phyloP scores from a whole-genome alignment of 208 protist genomes.

The Porcisia deanei region DNA sequence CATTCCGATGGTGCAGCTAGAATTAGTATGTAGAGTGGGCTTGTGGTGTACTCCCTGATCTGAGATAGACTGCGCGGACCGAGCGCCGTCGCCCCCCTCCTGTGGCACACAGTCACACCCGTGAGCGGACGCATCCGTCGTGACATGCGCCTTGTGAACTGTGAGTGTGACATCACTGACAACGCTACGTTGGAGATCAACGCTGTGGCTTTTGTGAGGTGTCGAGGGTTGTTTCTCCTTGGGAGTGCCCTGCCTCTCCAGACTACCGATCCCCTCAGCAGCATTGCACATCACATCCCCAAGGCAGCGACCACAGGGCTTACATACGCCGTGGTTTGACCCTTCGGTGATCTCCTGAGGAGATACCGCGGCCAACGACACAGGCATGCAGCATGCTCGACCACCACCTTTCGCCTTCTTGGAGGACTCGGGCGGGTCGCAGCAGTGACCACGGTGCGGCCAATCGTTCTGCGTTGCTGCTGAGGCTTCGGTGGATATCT shows the following conservation, averaged over 20 bases:
- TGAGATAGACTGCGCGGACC: background rate
- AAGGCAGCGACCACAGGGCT: background rate
- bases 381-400: background rate
- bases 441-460: background rate
- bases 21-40: background rate
- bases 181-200: constrained; percentile 1
- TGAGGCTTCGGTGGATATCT: background rate
- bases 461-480: background rate
- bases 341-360: background rate
- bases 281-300: background rate
- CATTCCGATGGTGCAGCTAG: background rate
- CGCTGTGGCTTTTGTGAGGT: background rate
- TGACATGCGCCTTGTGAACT: background rate
- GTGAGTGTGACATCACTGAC: constrained; percentile 1
- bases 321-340: background rate
- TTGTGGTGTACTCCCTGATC: background rate
- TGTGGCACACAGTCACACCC: background rate
- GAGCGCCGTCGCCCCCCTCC: background rate
- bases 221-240: constrained; percentile 1
- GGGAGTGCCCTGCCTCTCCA: background rate
- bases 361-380: background rate
- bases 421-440: too few species aligned
- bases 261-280: background rate
- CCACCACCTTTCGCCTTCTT: background rate
- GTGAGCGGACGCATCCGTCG: background rate